Evolutionary conservation across 208 protist species (phyloP), one percentile per base, ranked within the genome.

Genomic region (Sergeia podlipaevii): DNA sequence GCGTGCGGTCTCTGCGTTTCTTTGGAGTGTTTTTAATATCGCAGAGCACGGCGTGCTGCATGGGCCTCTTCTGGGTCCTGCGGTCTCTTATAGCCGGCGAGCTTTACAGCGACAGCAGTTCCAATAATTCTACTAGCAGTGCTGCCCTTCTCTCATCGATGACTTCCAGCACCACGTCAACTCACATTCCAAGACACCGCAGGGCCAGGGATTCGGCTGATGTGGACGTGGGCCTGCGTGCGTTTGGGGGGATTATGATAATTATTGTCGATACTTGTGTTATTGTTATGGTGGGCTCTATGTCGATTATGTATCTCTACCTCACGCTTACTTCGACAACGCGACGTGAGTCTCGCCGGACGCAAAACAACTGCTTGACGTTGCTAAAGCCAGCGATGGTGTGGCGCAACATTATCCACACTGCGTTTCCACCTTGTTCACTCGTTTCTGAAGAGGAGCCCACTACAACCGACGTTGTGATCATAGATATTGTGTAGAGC

Each of bases 1-100:
- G 87, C 7, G 52, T 70, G 57, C 74, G 80, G 18, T 90, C 59
- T 36, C 50, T 85, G 32, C 87, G 88, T 11, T 96, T 70, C 73
- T 93, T 96, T 59, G 43, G 63, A 17, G 23, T 82, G 24, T 95
- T 85, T 43, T 65, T 89, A 24, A 13, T 85, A 23, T 62, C 45
- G 5, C 41, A 64, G 30, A 60, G 56, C 28, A 56, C 34, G 18
- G 64, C 70, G 20, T 42, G 57, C 26, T 36, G 15, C 13, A 73
- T 77, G 27, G 79, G 72, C 6, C 4, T 83, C 0, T 77, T 51
- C 49, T 81, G 72, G 72, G 7, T 80, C 20, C 36, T 61, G 1
- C 59, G 57, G 10, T 64, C 58, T 3, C 20, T 85, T 8, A 41
- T 11, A 2, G 23, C 15, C 6, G 10, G 4, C 34, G 1, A 0